These are phyloP conservation scores for Vicia villosa DNA, from an alignment of 306 rosid species.

Conservation along the genomic window DNA sequence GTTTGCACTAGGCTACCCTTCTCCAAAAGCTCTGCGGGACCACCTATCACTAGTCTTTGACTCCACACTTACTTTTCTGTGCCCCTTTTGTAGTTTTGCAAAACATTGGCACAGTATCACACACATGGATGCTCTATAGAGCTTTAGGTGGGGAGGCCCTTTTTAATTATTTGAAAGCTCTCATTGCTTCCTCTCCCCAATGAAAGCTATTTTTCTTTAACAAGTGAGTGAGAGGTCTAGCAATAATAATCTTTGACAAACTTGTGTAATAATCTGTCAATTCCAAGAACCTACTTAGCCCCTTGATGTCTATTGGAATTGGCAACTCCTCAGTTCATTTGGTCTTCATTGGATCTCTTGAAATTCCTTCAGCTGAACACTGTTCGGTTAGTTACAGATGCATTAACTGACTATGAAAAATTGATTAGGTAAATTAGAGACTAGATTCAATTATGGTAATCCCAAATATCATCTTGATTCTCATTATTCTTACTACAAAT, in stretches of 20 bases:
- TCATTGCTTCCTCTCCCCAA: not conserved
- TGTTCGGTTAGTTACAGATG: not conserved
- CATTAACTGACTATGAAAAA: not conserved
- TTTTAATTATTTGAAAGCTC: not conserved
- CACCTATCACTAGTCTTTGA: no score
- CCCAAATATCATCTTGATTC: not conserved
- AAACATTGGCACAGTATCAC: no score
- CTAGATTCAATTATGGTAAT: conserved; percentile 2
- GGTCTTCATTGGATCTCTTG: not conserved
- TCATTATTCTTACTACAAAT: not conserved
- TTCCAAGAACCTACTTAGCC: not conserved
- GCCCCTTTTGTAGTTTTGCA: no score
- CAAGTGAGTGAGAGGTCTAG: not conserved
- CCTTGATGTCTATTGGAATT: not conserved
- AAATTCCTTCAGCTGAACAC: not conserved
- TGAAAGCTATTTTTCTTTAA: not conserved
- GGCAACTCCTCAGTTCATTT: not conserved
- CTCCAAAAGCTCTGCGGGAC: no score
- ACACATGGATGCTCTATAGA: no score
- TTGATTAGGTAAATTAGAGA: not conserved
- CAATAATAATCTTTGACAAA: conserved; percentile 8
- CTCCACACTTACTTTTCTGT: no score
- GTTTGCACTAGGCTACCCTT: no score
- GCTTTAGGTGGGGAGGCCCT: not conserved
- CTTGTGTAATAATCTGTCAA: not conserved